phyloP scores from a whole-genome alignment of 768 basidiomycete genomes.

The Lactarius pseudohatsudake region DNA sequence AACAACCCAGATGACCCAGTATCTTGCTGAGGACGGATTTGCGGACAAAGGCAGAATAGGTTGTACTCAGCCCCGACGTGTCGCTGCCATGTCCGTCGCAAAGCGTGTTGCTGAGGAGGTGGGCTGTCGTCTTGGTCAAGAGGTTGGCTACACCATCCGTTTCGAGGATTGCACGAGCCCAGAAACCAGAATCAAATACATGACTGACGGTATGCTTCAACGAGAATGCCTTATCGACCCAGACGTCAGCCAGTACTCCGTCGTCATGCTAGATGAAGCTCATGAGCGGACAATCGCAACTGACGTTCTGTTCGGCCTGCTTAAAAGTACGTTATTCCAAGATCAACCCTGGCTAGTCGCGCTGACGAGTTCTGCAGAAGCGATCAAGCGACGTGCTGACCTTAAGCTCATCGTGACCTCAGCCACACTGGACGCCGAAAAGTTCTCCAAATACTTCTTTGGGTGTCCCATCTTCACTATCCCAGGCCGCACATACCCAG shows the following conservation, averaged over 20 bases:
- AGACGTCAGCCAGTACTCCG: constrained; percentile 87
- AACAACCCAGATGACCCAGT: constrained; percentile 99
- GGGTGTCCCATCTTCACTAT: constrained; percentile 99
- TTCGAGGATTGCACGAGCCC: constrained; percentile 99
- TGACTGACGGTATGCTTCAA: constrained; percentile 99
- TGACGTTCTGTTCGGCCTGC: constrained; percentile 92
- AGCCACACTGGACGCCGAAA: constrained; percentile 98
- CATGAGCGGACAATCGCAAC: constrained; percentile 99
- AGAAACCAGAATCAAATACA: constrained; percentile 99
- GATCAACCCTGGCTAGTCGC: neutral
- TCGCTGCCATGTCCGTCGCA: constrained; percentile 98
- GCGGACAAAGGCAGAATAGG: constrained; percentile 90
- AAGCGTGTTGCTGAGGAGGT: constrained; percentile 99
- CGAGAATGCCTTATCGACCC: constrained; percentile 97
- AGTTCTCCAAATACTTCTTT: constrained; percentile 99
- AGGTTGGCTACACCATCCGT: constrained; percentile 98
- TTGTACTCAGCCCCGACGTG: constrained; percentile 98
- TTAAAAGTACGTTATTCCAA: constrained; percentile 67
- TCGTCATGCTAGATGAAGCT: constrained; percentile 98
- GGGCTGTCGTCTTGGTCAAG: constrained; percentile 94
- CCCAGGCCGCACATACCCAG: constrained; percentile 98
- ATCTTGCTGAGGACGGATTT: constrained; percentile 91
- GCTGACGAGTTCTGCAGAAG: constrained; percentile 56
- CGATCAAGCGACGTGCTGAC: constrained; percentile 90
- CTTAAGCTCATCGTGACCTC: constrained; percentile 98